Percentiles rank a stretch among this genome's conserved stretches.
phyloP scores from a whole-genome alignment of 441 rosid genomes.

The Gossypium davidsonii region DNA sequence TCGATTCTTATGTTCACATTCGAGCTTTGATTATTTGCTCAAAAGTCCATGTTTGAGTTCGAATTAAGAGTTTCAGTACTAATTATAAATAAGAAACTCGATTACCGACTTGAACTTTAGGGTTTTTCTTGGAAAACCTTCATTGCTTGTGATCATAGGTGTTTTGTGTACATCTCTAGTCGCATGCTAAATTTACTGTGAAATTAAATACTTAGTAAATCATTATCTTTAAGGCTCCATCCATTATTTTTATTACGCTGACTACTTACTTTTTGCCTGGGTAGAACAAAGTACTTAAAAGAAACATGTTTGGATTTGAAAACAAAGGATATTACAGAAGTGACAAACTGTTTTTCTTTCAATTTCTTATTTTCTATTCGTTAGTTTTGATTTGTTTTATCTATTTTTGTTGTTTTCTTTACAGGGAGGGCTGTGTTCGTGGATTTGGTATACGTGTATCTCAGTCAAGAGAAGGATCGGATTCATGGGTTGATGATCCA shows the following conservation, averaged over 20 bases:
- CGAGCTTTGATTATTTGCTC: background rate
- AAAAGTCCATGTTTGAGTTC: background rate
- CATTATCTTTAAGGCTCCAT: background rate
- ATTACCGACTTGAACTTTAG: background rate
- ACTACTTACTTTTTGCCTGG: background rate
- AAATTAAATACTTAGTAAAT: background rate
- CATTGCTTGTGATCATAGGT: background rate
- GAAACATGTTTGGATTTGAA: background rate
- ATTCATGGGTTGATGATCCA: conserved; percentile 98
- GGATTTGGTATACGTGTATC: conserved; percentile 69
- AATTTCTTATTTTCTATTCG: background rate
- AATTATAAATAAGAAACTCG: background rate
- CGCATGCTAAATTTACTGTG: background rate
- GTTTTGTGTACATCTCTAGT: background rate
- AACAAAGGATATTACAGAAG: background rate
- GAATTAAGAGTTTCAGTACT: background rate
- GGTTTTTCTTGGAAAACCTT: background rate
- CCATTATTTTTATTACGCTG: background rate
- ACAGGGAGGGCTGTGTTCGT: conserved; percentile 76
- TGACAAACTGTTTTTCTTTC: background rate
- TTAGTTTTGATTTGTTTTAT: background rate
- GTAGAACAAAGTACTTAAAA: background rate
- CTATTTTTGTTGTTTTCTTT: conserved; percentile 10
- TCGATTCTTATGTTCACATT: background rate
- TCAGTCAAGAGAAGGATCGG: conserved; percentile 68